Conservation (phyloP, 805 yeast species). For the Yarrowia bubula region DNA sequence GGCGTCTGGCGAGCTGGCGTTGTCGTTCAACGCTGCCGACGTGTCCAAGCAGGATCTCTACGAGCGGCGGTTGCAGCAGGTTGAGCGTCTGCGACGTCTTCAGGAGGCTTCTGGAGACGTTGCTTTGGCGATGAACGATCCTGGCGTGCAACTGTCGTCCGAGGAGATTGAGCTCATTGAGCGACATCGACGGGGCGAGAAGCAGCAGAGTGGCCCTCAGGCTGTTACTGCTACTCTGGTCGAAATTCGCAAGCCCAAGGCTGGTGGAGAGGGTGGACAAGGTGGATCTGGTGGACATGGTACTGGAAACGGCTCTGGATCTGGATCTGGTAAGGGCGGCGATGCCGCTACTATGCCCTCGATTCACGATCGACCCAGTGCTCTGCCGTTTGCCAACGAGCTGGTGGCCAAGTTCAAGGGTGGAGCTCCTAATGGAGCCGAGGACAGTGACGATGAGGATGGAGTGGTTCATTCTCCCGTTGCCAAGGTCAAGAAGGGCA, state of each 20-base stretch:
- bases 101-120: slow-evolving; percentile 66
- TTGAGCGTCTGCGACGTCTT: slow-evolving; percentile 45
- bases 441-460: not conserved
- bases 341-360: slow-evolving; percentile 23
- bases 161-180: slow-evolving; percentile 26
- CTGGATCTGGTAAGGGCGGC: not conserved
- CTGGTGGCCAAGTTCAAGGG: slow-evolving; percentile 26
- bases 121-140: slow-evolving; percentile 37
- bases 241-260: slow-evolving; percentile 11
- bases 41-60: slow-evolving; percentile 21
- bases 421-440: not conserved
- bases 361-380: slow-evolving; percentile 13
- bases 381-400: slow-evolving; percentile 25
- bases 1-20: slow-evolving; percentile 60
- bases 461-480: not conserved
- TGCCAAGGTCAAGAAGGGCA: not conserved
- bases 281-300: not conserved
- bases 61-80: slow-evolving; percentile 10
- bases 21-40: slow-evolving; percentile 4
- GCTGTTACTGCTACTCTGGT: not conserved
- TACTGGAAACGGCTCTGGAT: not conserved
- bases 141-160: slow-evolving; percentile 7
- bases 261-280: not conserved
- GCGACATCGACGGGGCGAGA: slow-evolving; percentile 3
- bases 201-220: not conserved